Evolutionary conservation across 1,284 basidiomycete species (phyloP).

Genomic region (Trametes polyzona): DNA sequence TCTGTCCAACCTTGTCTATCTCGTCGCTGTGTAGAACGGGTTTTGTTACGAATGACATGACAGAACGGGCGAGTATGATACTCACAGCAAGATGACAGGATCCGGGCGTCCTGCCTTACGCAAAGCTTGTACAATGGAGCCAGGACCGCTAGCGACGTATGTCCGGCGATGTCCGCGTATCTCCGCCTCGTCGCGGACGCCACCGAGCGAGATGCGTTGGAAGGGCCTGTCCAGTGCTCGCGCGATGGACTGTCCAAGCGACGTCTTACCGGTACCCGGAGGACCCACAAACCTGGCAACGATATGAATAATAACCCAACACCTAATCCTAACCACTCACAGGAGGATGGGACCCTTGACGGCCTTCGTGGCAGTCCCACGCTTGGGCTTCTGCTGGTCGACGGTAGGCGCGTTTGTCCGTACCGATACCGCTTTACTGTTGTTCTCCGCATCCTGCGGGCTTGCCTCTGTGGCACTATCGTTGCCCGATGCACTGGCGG

Average conservation of each 20-base stretch:
- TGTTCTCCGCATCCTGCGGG: too few species aligned
- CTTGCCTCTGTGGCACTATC: too few species aligned
- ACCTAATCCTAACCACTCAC: conserved; percentile 42
- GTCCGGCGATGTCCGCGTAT: conserved; percentile 89
- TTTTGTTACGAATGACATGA: conserved; percentile 11
- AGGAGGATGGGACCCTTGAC: conserved; percentile 85
- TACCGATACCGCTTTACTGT: not conserved
- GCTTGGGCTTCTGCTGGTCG: not conserved
- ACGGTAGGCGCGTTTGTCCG: not conserved
- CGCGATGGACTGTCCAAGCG: conserved; percentile 86
- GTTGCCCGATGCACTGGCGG: not conserved
- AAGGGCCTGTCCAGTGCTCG: conserved; percentile 83
- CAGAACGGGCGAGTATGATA: conserved; percentile 34
- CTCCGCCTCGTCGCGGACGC: conserved; percentile 90
- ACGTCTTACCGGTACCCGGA: conserved; percentile 86
- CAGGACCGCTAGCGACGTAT: conserved; percentile 89
- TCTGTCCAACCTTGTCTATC: conserved; percentile 87
- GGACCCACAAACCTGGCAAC: conserved; percentile 72
- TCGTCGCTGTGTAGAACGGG: conserved; percentile 56
- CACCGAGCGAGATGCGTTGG: conserved; percentile 92
- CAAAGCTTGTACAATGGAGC: conserved; percentile 86
- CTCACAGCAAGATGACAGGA: conserved; percentile 79
- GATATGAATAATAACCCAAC: not conserved
- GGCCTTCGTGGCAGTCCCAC: conserved; percentile 36
- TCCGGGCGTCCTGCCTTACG: conserved; percentile 85